These are phyloP conservation scores for Diaporthe velutina DNA, from an alignment of 2,329 filamentous ascomycete genomes.

Conservation along the genomic window DNA sequence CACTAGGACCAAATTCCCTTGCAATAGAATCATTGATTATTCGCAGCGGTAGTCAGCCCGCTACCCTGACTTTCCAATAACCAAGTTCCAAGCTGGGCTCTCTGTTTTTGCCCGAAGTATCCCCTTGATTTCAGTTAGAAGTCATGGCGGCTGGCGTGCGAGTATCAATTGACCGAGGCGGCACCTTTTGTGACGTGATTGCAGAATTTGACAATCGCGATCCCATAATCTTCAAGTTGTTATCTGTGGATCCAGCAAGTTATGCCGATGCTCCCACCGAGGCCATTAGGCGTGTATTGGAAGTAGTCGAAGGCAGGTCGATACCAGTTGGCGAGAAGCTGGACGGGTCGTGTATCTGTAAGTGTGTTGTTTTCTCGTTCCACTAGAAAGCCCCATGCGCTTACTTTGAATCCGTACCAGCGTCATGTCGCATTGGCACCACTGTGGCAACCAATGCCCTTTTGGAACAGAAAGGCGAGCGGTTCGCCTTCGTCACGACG, in stretches of 20 bases:
- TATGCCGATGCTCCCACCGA: slow-evolving; percentile 78
- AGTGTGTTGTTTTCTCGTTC: not conserved
- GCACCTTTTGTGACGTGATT: slow-evolving; percentile 76
- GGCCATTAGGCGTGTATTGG: slow-evolving; percentile 69
- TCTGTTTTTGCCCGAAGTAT: not conserved
- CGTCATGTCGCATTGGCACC: slow-evolving; percentile 36
- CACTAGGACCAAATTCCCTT: too few species aligned
- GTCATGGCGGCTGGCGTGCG: slow-evolving; percentile 30
- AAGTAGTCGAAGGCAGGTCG: slow-evolving; percentile 51
- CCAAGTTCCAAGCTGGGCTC: not conserved
- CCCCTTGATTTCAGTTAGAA: not conserved
- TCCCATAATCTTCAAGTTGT: slow-evolving; percentile 76
- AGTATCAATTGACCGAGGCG: slow-evolving; percentile 63
- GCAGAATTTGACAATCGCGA: slow-evolving; percentile 72
- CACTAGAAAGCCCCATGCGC: not conserved
- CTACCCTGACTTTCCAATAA: not conserved
- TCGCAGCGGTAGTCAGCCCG: not conserved
- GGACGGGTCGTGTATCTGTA: slow-evolving; percentile 9
- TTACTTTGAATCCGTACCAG: slow-evolving; percentile 32
- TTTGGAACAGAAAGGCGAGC: slow-evolving; percentile 39
- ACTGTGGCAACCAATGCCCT: slow-evolving; percentile 39
- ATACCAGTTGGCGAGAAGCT: slow-evolving; percentile 33
- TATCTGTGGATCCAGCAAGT: slow-evolving; percentile 76
- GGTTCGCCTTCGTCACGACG: slow-evolving; percentile 39
- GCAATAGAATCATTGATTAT: not conserved